phyloP scores from a whole-genome alignment of 768 basidiomycete species.

The Trametes cinnabarina region DNA sequence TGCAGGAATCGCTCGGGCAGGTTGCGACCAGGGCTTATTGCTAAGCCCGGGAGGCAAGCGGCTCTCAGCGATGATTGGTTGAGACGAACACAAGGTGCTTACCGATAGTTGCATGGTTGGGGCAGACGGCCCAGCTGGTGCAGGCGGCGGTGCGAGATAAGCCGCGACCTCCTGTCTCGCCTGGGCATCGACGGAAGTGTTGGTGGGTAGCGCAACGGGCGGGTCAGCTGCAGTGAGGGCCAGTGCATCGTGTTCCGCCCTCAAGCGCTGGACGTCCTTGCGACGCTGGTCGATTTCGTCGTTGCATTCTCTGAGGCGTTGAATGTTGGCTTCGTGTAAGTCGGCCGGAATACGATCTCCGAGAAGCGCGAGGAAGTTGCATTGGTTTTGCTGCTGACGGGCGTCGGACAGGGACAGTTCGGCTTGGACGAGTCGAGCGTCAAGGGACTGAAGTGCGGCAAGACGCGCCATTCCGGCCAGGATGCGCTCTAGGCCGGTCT shows the following conservation, averaged over 20 bases:
- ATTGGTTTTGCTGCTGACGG: background rate
- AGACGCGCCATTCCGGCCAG: background rate
- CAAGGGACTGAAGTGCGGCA: background rate
- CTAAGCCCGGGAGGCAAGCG: background rate
- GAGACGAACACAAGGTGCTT: background rate
- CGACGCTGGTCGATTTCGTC: background rate
- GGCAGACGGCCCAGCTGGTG: too few species aligned
- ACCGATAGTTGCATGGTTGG: too few species aligned
- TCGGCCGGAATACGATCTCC: background rate
- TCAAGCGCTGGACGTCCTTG: background rate
- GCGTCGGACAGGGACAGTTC: background rate
- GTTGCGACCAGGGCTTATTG: background rate
- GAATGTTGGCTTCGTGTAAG: background rate
- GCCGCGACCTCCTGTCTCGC: too few species aligned
- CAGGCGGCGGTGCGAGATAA: too few species aligned
- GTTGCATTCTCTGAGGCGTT: background rate
- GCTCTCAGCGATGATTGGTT: background rate
- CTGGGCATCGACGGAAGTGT: too few species aligned
- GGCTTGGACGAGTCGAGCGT: background rate
- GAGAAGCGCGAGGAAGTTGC: background rate
- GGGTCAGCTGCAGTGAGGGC: too few species aligned
- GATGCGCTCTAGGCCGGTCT: background rate
- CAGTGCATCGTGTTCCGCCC: background rate
- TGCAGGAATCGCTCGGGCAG: background rate
- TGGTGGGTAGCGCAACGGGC: too few species aligned